These are phyloP conservation scores for Pyrenula massariospora DNA, from an alignment of 495 filamentous ascomycete species.

Conservation along the genomic window DNA sequence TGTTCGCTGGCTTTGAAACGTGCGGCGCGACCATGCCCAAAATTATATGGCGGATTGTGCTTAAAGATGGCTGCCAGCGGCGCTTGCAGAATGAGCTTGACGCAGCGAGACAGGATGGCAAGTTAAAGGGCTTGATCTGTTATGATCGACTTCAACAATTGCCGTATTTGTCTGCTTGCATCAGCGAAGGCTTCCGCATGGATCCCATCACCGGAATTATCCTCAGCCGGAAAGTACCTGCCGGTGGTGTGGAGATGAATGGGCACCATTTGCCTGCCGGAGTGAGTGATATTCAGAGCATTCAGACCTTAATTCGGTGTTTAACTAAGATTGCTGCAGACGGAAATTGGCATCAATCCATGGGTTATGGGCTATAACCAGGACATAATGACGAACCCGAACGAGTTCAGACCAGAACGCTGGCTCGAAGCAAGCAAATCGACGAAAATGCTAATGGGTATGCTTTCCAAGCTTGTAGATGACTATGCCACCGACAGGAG, in stretches of 20 bases:
- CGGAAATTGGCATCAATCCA: slow-evolving; percentile 38
- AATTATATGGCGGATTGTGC: neutral
- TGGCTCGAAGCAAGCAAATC: slow-evolving; percentile 36
- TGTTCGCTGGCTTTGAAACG: neutral
- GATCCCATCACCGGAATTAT: slow-evolving; percentile 27
- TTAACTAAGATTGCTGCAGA: slow-evolving; percentile 5
- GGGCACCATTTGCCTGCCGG: slow-evolving; percentile 26
- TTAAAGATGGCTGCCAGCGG: neutral
- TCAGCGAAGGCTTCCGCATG: slow-evolving; percentile 32
- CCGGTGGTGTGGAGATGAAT: slow-evolving; percentile 22
- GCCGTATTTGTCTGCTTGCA: slow-evolving; percentile 34
- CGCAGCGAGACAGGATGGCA: slow-evolving; percentile 7
- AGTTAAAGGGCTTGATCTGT: slow-evolving; percentile 6
- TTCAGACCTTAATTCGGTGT: too few relatives aligned
- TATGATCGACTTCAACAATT: slow-evolving; percentile 23
- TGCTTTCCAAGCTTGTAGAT: slow-evolving; percentile 17
- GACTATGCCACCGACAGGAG: slow-evolving; percentile 14
- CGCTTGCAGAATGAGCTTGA: slow-evolving; percentile 41
- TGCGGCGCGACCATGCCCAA: neutral
- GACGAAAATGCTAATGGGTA: neutral
- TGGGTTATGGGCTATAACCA: slow-evolving; percentile 41
- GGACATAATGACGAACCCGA: slow-evolving; percentile 40
- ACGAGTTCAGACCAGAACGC: slow-evolving; percentile 47
- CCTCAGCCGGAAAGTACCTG: slow-evolving; percentile 27
- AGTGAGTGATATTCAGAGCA: neutral